Percentiles rank a stretch among this genome's conserved stretches.
phyloP scores from a whole-genome alignment of 129 eudicot species.

The Arctium lappa region DNA sequence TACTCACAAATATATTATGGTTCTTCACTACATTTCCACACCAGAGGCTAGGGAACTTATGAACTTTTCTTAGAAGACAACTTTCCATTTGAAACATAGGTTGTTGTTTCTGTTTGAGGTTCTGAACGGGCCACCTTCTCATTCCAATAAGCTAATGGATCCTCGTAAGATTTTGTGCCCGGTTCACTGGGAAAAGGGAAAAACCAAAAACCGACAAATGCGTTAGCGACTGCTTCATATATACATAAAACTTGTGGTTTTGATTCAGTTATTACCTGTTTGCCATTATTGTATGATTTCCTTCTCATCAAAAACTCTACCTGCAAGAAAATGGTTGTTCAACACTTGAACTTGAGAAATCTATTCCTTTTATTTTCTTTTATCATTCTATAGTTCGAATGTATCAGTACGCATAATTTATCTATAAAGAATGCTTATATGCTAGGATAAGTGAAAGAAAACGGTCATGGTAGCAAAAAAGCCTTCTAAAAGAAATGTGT shows the following conservation, averaged over 20 bases:
- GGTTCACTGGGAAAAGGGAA: slow-evolving; percentile 28
- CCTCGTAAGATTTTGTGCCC: slow-evolving; percentile 47
- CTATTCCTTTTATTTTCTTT: not conserved
- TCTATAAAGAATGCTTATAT: not conserved
- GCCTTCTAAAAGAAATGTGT: no score
- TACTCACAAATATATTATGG: no score
- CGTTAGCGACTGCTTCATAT: not conserved
- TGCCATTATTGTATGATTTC: slow-evolving; percentile 33
- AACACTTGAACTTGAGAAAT: not conserved
- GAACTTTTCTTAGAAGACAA: slow-evolving; percentile 32
- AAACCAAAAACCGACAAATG: not conserved
- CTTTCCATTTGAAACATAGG: slow-evolving; percentile 46
- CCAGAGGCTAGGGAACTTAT: not conserved
- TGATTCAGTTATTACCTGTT: slow-evolving; percentile 32
- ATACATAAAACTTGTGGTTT: not conserved
- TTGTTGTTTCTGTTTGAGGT: slow-evolving; percentile 27
- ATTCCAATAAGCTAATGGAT: slow-evolving; percentile 2
- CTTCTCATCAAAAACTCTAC: slow-evolving; percentile 43
- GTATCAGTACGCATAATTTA: not conserved
- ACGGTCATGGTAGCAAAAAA: not conserved
- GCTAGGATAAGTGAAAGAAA: not conserved
- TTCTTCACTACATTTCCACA: no score
- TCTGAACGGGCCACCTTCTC: slow-evolving; percentile 19
- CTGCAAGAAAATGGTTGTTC: slow-evolving; percentile 10
- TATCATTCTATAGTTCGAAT: not conserved